These are phyloP conservation scores for Isabelozyma pseudorhagii DNA, from an alignment of 805 yeast genomes.

Conservation along the genomic window DNA sequence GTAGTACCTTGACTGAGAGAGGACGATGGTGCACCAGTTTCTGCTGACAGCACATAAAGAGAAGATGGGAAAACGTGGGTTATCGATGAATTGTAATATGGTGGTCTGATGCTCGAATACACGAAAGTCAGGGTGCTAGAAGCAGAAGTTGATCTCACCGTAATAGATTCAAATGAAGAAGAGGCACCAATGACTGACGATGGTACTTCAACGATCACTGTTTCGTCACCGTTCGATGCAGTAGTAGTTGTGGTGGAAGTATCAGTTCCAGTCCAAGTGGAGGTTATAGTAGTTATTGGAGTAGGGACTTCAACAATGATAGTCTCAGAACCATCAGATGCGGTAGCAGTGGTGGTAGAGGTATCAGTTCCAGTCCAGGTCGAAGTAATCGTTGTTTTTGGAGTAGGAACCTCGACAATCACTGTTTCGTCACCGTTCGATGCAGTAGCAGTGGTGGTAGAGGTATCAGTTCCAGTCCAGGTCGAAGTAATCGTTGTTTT, in stretches of 20 bases:
- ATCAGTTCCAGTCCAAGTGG: constrained; percentile 7
- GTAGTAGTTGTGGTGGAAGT: constrained; percentile 4
- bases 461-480: neutral
- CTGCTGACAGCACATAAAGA: neutral
- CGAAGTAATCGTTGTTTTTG: neutral
- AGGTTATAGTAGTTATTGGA: too few relatives aligned
- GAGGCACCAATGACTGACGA: too few relatives aligned
- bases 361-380: neutral
- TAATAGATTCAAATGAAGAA: neutral
- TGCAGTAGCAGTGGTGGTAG: neutral
- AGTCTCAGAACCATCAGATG: neutral
- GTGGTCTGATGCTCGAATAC: neutral
- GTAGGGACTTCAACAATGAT: neutral
- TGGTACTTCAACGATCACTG: constrained; percentile 5
- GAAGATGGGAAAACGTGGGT: neutral
- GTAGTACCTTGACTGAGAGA: neutral
- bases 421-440: neutral
- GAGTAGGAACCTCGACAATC: neutral
- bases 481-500: neutral
- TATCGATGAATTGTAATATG: neutral
- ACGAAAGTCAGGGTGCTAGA: neutral
- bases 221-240: constrained; percentile 2
- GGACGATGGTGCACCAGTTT: neutral
- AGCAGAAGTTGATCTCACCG: neutral
- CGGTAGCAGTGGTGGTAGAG: neutral